phyloP scores from a whole-genome alignment of 2,329 filamentous ascomycete species.

The Huntiella moniliformis region DNA sequence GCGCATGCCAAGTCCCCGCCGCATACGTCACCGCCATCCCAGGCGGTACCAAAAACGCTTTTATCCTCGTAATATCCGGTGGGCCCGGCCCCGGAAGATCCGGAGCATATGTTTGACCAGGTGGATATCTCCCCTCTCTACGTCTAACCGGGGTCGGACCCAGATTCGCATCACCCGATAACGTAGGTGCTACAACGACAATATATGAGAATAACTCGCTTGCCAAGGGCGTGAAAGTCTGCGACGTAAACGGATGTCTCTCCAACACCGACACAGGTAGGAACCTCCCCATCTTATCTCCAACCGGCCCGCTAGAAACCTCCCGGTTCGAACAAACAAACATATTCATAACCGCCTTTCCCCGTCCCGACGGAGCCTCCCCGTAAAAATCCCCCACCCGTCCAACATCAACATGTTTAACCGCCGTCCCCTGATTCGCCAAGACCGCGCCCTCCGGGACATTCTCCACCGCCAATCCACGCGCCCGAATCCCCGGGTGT shows the following conservation, averaged over 20 bases:
- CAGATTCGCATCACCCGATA: slow-evolving; percentile 25
- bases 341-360: slow-evolving; percentile 58
- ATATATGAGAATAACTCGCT: slow-evolving; percentile 41
- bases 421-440: slow-evolving; percentile 72
- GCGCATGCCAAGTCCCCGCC: slow-evolving; percentile 85
- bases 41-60: slow-evolving; percentile 61
- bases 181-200: slow-evolving; percentile 71
- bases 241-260: slow-evolving; percentile 81
- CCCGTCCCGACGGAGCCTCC: slow-evolving; percentile 38
- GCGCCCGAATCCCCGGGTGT: slow-evolving; percentile 25
- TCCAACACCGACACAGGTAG: slow-evolving; percentile 60
- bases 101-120: slow-evolving; percentile 16
- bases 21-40: slow-evolving; percentile 81
- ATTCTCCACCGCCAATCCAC: too few species aligned
- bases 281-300: slow-evolving; percentile 13
- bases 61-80: slow-evolving; percentile 52
- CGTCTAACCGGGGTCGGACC: slow-evolving; percentile 13
- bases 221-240: slow-evolving; percentile 74
- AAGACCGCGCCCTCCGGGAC: slow-evolving; percentile 16
- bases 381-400: slow-evolving; percentile 51
- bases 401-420: slow-evolving; percentile 74
- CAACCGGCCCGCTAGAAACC: slow-evolving; percentile 11
- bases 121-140: neutral
- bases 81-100: slow-evolving; percentile 39
- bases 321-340: slow-evolving; percentile 50